These are phyloP conservation scores for Cucumis cinereus DNA, from an alignment of 306 rosid genomes.

Conservation along the genomic window DNA sequence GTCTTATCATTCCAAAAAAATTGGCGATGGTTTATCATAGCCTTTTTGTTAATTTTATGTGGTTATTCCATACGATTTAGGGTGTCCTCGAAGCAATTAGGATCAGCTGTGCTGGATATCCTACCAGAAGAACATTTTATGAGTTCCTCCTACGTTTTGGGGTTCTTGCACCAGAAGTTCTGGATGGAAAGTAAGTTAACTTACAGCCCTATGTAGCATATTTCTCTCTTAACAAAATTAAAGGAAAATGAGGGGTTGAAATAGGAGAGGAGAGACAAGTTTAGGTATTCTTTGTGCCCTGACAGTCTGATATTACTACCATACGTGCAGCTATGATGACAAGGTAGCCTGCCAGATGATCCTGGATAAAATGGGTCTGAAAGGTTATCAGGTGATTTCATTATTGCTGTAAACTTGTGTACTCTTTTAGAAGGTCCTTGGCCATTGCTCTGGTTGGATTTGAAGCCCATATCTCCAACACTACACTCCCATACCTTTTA, in stretches of 20 bases:
- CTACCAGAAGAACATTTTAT: conserved; percentile 89
- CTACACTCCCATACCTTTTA: neutral
- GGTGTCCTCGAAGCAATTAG: conserved; percentile 99
- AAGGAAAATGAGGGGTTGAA: neutral
- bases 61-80: conserved; percentile 30
- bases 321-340: conserved; percentile 73
- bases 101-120: conserved; percentile 99
- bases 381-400: conserved; percentile 89
- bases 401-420: conserved; percentile 7
- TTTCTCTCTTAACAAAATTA: neutral
- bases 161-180: conserved; percentile 93
- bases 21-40: neutral
- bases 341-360: conserved; percentile 84
- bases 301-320: conserved; percentile 4
- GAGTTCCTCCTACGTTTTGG: conserved; percentile 96
- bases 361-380: conserved; percentile 80
- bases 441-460: neutral
- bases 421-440: neutral
- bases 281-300: conserved; percentile 5
- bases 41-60: conserved; percentile 12
- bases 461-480: neutral
- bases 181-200: conserved; percentile 84
- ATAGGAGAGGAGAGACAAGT: neutral
- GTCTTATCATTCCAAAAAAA: neutral
- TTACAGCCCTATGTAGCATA: neutral